Base-by-base conservation (phyloP, 176 grass and related monocot species). In the Ampelocalamus luodianensis region DNA sequence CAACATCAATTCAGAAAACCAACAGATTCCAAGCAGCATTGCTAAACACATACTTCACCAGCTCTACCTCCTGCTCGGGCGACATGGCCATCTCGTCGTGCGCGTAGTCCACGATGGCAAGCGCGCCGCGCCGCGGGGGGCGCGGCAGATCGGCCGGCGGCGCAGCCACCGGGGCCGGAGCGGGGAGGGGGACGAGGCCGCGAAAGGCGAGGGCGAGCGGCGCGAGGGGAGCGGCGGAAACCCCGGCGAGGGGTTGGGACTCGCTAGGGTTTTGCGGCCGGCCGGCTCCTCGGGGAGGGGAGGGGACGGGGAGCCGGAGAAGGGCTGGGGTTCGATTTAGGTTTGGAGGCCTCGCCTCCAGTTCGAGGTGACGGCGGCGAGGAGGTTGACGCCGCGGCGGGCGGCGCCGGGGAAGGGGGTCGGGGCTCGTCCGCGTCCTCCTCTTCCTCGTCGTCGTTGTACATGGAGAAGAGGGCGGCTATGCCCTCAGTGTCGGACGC, bases 71-170 rank as follows among this genome's bases (percentile, higher is more conserved):
- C 80, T 83, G 88, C 66, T 97, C 92, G 27, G 94, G 94, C 54
- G 94, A 97, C 86, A 97, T 88, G 17, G 88, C 92, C 74, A 68
- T 86, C 88, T 97, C 94, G 67, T 97, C 94, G 36, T 97, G 94
- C 34, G 70, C 92, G 84, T 97, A 97, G 89, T 97, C 94, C 72
- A 97, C 94, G 44, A 94, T 97, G 16, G 84, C 87, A 68, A 97
- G 91, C 15, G 87, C 54, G 5, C 87, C 91, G 38, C 75, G 87
- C 27, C 61, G 85, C 10, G 76, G 79, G 17, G 78, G 74, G 14
- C 71, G 87, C 6, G 72, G 87, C 24, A 65, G 68, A 37, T 82
- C 86, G 49, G 77, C 72, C 43, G 85, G 78, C 38, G 86, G 59
- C 42, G 78, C 77, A 13, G 66, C 11, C 40, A 75, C 23, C 8